Evolutionary conservation across 2,329 filamentous ascomycete species (phyloP).

Genomic region (Colletotrichum noveboracense): DNA sequence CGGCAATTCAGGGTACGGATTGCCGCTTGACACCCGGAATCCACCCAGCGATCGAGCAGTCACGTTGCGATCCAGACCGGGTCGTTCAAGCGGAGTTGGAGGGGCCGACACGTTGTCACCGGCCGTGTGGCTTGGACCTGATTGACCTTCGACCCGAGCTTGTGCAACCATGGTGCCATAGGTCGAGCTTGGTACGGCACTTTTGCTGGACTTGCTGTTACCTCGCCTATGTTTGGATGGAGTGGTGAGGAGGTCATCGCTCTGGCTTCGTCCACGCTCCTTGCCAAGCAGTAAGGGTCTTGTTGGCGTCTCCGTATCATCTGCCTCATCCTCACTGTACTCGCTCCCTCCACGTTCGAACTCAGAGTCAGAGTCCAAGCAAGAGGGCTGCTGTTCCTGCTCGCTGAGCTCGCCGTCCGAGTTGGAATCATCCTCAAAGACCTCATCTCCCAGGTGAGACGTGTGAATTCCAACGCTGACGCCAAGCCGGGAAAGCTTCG

Average conservation of each 20-base stretch:
- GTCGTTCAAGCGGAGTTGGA: conserved; percentile 12
- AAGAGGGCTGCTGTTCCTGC: conserved; percentile 34
- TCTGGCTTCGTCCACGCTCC: conserved; percentile 17
- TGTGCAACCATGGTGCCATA: conserved; percentile 31
- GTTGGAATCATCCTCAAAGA: conserved; percentile 50
- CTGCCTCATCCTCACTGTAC: conserved; percentile 29
- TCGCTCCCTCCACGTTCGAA: conserved; percentile 36
- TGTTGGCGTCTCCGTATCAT: conserved; percentile 19
- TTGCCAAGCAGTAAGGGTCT: conserved; percentile 22
- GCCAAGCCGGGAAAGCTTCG: conserved; percentile 59
- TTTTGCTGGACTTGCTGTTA: neutral
- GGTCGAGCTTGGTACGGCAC: neutral
- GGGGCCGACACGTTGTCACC: conserved; percentile 12
- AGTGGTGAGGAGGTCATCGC: conserved; percentile 12
- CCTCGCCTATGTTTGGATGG: conserved; percentile 19
- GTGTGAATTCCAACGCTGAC: conserved; percentile 78
- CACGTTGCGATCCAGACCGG: conserved; percentile 7
- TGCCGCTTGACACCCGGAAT: conserved; percentile 12
- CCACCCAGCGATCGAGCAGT: conserved; percentile 17
- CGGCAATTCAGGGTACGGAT: neutral
- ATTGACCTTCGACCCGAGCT: conserved; percentile 12
- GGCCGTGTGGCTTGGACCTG: neutral
- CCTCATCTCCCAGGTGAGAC: conserved; percentile 69
- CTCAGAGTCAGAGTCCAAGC: conserved; percentile 37
- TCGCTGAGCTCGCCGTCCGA: conserved; percentile 44